Percentiles rank a stretch among this genome's conserved stretches.
These are phyloP conservation scores for Noccaea caerulescens DNA, from an alignment of 345 rosid genomes.

Conservation along the genomic window DNA sequence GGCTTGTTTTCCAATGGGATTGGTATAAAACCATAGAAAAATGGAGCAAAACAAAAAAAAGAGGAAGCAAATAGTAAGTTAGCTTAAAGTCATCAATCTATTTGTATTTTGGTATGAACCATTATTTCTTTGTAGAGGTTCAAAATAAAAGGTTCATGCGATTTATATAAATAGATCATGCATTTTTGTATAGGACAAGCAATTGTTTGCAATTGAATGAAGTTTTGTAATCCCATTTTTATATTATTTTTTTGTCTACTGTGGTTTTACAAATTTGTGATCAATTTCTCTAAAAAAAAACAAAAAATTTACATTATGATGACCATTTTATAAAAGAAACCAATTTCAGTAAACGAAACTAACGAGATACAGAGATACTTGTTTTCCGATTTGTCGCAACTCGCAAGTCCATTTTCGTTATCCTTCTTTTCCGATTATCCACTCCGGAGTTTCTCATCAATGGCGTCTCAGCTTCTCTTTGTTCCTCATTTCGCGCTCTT, in stretches of 20 bases:
- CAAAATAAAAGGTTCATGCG: not conserved
- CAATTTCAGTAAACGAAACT: no score
- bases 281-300: no score
- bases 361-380: no score
- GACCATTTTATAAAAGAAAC: no score
- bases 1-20: conserved; percentile 64
- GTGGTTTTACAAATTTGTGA: no score
- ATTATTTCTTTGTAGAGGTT: not conserved
- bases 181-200: not conserved
- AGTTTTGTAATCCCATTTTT: no score
- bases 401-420: not conserved
- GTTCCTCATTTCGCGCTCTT: conserved; percentile 27
- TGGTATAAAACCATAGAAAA: conserved; percentile 61
- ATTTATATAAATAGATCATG: no score
- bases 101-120: not conserved
- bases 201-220: no score
- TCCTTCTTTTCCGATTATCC: conserved; percentile 4
- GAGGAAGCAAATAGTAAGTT: not conserved
- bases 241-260: no score
- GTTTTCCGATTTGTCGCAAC: no score
- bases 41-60: conserved; percentile 9
- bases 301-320: no score
- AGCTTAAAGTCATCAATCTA: conserved; percentile 10
- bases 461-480: conserved; percentile 42
- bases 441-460: conserved; percentile 14